Percentiles rank a stretch among this genome's conserved stretches.
Evolutionary conservation across 2,329 filamentous ascomycete species (phyloP).

Genomic region (Cryphonectria japonica): DNA sequence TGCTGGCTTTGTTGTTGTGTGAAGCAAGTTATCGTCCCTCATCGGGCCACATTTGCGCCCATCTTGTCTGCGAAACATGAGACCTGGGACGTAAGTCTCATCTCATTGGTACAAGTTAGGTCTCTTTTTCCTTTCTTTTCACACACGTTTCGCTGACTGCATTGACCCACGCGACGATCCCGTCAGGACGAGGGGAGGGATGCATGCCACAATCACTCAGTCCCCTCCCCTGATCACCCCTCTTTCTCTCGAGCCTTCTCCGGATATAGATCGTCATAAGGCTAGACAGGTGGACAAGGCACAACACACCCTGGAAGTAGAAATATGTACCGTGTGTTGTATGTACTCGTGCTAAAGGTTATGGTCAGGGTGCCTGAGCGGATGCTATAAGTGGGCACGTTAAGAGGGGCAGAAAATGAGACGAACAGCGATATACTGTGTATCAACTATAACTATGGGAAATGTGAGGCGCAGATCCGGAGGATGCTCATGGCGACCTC

Average conservation of each 20-base stretch:
- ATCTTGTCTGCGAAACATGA: not conserved
- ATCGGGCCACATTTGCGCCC: not conserved
- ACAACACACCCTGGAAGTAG: not conserved
- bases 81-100: not conserved
- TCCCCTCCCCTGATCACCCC: no score
- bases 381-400: not conserved
- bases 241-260: not conserved
- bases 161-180: not conserved
- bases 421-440: not conserved
- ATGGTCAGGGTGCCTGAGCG: not conserved
- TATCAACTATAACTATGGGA: not conserved
- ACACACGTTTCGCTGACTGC: not conserved
- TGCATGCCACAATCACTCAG: not conserved
- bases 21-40: not conserved
- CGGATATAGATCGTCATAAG: conserved; percentile 12
- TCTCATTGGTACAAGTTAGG: not conserved
- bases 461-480: not conserved
- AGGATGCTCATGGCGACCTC: not conserved
- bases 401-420: not conserved
- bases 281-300: conserved; percentile 3
- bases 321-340: not conserved
- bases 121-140: not conserved
- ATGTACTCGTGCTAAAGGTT: not conserved
- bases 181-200: not conserved
- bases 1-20: not conserved